Base-by-base conservation (phyloP, 2,329 filamentous ascomycete genomes). In the Fusarium caatingaense region DNA sequence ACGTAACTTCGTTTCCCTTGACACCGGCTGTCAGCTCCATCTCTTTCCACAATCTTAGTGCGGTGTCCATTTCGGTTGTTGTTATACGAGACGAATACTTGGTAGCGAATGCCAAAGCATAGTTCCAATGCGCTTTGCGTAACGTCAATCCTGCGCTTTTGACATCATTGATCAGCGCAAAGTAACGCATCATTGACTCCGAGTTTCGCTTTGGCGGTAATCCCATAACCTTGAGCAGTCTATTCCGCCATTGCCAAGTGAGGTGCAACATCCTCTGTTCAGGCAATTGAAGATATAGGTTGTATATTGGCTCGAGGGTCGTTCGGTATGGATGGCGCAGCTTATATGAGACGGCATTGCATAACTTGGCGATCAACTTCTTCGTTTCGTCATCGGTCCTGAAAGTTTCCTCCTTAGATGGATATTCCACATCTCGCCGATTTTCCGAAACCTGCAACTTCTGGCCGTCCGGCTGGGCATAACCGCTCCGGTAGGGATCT, bases 101-200 rank as follows among this genome's bases (percentile, higher is more conserved):
- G 40, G 91, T 91, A 12, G 92, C 92, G 74, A 97, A 92, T 21
- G 91, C 87, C 54, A 98, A 88, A 40, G 94, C 94, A 41, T 89
- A 89, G 66, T 93, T 97, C 94, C 94, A 99, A 76, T 97, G 89
- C 0, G 84, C 81, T 8, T 81, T 82, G 1, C 84, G 87, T 58
- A 98, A 82, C 1, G 90, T 86, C 46, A 97, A 88, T 3, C 89
- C 88, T n/a, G 89, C 87, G 56, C 85, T 85, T 73, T 93, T 91
- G 82, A 97, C 91, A 74, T 99, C 95, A 68, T 94, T 90, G 20
- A 98, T 85, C 25, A 98, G 83, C 8, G 90, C 89, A 68, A 98
- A 91, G 80, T 95, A 98, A 57, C 93, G 91, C 73, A 92, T 83
- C 91, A 94, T 97, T 48, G 89, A 86, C 68, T 80, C 83, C 18